phyloP scores from a whole-genome alignment of 2,329 filamentous ascomycete genomes.

The Aspergillus alliaceus region DNA sequence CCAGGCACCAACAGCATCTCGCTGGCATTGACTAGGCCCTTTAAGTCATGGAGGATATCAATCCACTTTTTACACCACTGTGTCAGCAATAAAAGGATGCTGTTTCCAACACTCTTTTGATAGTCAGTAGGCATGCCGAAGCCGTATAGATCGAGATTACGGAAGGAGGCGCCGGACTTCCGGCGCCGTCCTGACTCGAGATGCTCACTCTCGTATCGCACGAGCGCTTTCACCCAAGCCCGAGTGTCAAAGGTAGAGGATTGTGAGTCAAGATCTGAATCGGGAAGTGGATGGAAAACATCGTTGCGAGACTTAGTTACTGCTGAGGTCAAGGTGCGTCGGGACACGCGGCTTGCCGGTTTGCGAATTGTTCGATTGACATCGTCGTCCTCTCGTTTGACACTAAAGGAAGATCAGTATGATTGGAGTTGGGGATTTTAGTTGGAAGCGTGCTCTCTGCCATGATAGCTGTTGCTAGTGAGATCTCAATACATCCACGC shows the following conservation, averaged over 20 bases:
- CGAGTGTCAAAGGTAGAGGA: background rate
- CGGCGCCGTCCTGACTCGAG: background rate
- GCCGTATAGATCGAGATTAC: conserved; percentile 40
- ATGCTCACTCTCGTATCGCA: background rate
- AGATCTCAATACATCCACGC: too few relatives aligned
- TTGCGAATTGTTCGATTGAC: too few relatives aligned
- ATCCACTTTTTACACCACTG: conserved; percentile 28
- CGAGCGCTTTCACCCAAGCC: background rate
- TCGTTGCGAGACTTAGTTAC: too few relatives aligned
- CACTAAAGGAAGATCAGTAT: too few relatives aligned
- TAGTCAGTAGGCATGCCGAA: conserved; percentile 38
- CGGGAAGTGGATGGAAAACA: too few relatives aligned
- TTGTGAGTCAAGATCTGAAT: background rate
- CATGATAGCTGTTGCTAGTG: too few relatives aligned
- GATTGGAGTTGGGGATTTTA: too few relatives aligned
- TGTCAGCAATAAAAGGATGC: background rate
- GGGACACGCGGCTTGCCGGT: too few relatives aligned
- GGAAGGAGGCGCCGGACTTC: conserved; percentile 28
- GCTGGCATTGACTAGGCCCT: conserved; percentile 54
- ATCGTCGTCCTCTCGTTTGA: too few relatives aligned
- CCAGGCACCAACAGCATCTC: conserved; percentile 53
- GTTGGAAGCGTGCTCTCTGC: too few relatives aligned
- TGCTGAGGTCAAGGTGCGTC: too few relatives aligned
- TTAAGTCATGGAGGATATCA: conserved; percentile 58
- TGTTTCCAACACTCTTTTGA: conserved; percentile 18